Evolutionary conservation across 2,329 filamentous ascomycete genomes (phyloP), one percentile per base, ranked within the genome.

Genomic region (Penicillium rolfsii): DNA sequence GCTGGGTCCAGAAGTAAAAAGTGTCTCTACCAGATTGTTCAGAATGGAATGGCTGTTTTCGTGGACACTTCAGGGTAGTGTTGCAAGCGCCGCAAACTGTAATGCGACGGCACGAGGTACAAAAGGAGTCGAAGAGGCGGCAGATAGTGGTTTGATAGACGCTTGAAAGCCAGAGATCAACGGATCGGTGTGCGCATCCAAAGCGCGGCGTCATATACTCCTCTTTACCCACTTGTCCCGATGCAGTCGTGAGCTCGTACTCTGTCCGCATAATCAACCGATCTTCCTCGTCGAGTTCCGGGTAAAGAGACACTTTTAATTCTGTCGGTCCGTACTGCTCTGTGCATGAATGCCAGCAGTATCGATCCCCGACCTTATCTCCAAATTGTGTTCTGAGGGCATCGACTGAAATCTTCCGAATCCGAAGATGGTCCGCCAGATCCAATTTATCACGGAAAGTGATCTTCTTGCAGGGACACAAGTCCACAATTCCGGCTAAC

Each of bases 401-500:
- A 19, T 61, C 58, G 11, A 74, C 55, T 0, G 74, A 62, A 33
- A 65, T 67, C 57, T 72, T 68, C 5, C 75, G 70, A 46, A 73
- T 61, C 40, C 69, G 68, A 33, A 77, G 46, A 12, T 74, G 67
- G n/a, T 77, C 70, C 6, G 72, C 58, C 2, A 78, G 69, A 19
- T 77, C 72, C 46, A 73, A 54, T 57, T 75, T 78, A 58, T 77
- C 76, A 5, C 70, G 72, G 59, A 74, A 77, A 0, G 76, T 78
- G 58, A 78, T 57, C 61, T 78, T 78, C 55, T 73, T 75, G 71
- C 76, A 78, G 9, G 76, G 76, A 54, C 76, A 78, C 30, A 78
- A 55, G 43, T 78, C 76, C 41, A 78, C 74, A 45, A 78, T 65
- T 5, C 76, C 76, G 19, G 76, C 75, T 16, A 72, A 59, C 7